phyloP scores from a whole-genome alignment of 176 grass and related monocot species.

The Hordeum vulgare region MorexV3_pseudomolecules_assembly NC_058524.1:505611872-505612371 shows the following conservation, averaged over 20 bases:
- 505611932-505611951: slow-evolving; percentile 8
- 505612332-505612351: background rate
- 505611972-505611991: background rate
- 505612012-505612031: background rate
- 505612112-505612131: slow-evolving; percentile 99
- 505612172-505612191: slow-evolving; percentile 96
- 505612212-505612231: slow-evolving; percentile 99
- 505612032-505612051: background rate
- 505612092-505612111: slow-evolving; percentile 98
- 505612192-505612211: slow-evolving; percentile 99
- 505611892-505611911: background rate
- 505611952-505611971: background rate
- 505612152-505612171: slow-evolving; percentile 99
- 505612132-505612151: slow-evolving; percentile 99
- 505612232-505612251: slow-evolving; percentile 12
- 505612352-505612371: background rate
- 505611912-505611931: background rate
- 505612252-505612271: background rate
- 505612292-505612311: background rate
- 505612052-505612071: background rate
- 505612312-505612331: background rate
- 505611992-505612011: background rate
- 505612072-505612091: slow-evolving; percentile 81
- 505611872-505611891: background rate
- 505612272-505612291: background rate